Evolutionary conservation across 805 yeast genomes (phyloP), one percentile per base, ranked within the genome.

Genomic region (Nakazawaea wyomingensis): DNA sequence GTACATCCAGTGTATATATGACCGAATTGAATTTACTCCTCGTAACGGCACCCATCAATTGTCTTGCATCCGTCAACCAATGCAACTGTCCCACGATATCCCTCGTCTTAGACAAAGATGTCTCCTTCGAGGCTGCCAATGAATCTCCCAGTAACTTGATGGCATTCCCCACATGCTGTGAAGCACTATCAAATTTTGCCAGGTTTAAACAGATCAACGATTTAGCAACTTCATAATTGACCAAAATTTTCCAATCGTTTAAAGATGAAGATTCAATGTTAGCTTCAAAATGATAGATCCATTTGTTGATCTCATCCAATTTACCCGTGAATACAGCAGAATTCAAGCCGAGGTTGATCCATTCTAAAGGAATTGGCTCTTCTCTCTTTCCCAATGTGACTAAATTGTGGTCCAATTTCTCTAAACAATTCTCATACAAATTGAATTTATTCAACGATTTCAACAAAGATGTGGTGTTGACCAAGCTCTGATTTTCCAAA

Each of bases 391-490:
- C 10, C 5, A 35, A 14, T 30, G 31, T 24, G 49, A 20, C 67
- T 48, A 60, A 49, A 3, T 57, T 55, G 26, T 24, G 26, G 5
- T 72, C 64, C 18, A 86, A 63, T 31, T 75, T 73, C 2, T 72
- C 60, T 2, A 83, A 62, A 2, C 81, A 75, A 45, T 82, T 80
- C 22, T 82, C 85, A 53, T 85, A 84, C 17, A 85, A 69, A 24
- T 87, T 90, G 59, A 85, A 87, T 33, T 84, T 83, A 47, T 78
- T 80, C 48, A 89, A 66, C 1, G 95, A 85, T 44, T 77, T 77
- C 41, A 91, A 56, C 48, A 84, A 64, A 32, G 82, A 79, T 0
- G 83, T 69, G 16, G 66, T 63, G 45, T 67, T 71, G n/a, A 71
- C 67, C 17, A 51, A 37, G 18, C 54, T 55, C 13, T 52, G 59